Evolutionary conservation across 495 filamentous ascomycete species (phyloP), one percentile per base, ranked within the genome.

Genomic region (Daldinia concentrica): DNA sequence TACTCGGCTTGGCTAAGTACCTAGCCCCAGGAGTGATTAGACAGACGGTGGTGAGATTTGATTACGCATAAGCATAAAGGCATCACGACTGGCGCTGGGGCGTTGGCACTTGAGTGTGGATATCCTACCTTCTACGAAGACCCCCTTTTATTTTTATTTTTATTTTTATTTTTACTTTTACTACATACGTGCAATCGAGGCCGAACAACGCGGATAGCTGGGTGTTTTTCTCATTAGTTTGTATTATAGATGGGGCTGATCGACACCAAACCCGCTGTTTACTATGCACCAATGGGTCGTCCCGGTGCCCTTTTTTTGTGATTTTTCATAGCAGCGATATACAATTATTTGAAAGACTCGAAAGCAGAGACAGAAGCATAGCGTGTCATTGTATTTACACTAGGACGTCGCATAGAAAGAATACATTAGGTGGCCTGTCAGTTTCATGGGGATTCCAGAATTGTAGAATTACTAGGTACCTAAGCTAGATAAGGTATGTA

Each of bases 31-130:
- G 8, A 24, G 43, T 22, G 9, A 48, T 48, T 17, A 22, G 39
- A n/a, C 7, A 22, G 39, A n/a, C 7, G 29, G 22, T 37, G 12
- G 58, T 29, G 58, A 50, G 54, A 67, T 58, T 59, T 63, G 43
- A 63, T 54, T 34, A 64, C 45, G 52, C 22, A 55, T 57, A 41
- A 57, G 54, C 51, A 62, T 24, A 37, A 58, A 58, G 26, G 58
- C 64, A 67, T 67, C 54, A 67, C 39, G 64, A 41, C 34, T 19
- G 69, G 69, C 64, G 64, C 67, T 63, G 36, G 51, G 48, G 58
- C 34, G 60, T 68, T 58, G 39, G 43, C 2, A 48, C 43, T 48
- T 48, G 17, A 48, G 43, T 48, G 43, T 48, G 43, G 19, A 36
- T 36, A 36, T 36, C 34, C 34, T 36, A 14, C 34, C 34, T 5